A percentile compares a stretch with the other conserved stretches of the same genome.
phyloP scores from a whole-genome alignment of 1,139 yeast genomes.

The Nakaseomyces uthaithaninus region DNA sequence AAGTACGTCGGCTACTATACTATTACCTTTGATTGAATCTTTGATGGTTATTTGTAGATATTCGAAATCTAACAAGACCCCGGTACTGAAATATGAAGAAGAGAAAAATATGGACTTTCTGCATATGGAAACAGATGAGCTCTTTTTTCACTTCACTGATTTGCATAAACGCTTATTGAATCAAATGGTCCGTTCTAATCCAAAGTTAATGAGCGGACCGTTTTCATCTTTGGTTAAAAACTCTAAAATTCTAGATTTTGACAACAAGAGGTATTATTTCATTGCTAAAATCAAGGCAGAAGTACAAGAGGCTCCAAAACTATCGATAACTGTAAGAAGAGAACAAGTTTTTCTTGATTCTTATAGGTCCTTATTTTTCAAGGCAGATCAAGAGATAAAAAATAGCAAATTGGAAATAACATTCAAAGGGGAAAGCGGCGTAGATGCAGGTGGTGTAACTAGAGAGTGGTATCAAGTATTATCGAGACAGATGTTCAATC shows the following conservation, averaged over 20 bases:
- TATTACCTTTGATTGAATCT: slow-evolving; percentile 83
- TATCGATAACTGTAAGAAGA: slow-evolving; percentile 67
- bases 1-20: slow-evolving; percentile 67
- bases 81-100: slow-evolving; percentile 46
- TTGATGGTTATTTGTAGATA: slow-evolving; percentile 94
- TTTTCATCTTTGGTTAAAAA: slow-evolving; percentile 83
- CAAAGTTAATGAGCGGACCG: slow-evolving; percentile 94
- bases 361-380: slow-evolving; percentile 75
- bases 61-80: slow-evolving; percentile 37
- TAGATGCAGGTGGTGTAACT: slow-evolving; percentile 97
- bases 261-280: slow-evolving; percentile 83
- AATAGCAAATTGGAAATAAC: slow-evolving; percentile 66
- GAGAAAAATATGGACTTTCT: slow-evolving; percentile 59
- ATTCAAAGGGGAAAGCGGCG: slow-evolving; percentile 91
- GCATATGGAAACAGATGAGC: slow-evolving; percentile 66
- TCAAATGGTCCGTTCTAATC: slow-evolving; percentile 85
- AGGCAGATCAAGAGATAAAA: slow-evolving; percentile 66
- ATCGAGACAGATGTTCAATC: slow-evolving; percentile 92
- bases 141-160: slow-evolving; percentile 83
- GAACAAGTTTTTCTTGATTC: slow-evolving; percentile 91
- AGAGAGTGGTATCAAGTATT: slow-evolving; percentile 96
- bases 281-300: slow-evolving; percentile 57
- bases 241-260: slow-evolving; percentile 88
- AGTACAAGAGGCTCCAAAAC: slow-evolving; percentile 40
- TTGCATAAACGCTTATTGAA: slow-evolving; percentile 83